These are phyloP conservation scores for Venturia nashicola DNA, from an alignment of 2,329 filamentous ascomycete genomes.

Conservation along the genomic window DNA sequence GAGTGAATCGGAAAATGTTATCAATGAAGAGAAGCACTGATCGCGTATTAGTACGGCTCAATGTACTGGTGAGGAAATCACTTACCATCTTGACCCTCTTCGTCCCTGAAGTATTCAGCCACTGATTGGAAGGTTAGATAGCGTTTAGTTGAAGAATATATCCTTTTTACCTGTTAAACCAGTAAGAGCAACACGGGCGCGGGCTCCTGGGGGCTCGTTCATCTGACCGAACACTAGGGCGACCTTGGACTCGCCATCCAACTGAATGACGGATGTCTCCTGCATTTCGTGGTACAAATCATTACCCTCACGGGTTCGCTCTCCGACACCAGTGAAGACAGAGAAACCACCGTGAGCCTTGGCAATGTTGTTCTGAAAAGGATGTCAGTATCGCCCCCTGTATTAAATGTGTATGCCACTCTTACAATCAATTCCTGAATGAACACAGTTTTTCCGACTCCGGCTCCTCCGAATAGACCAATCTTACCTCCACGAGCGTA, in stretches of 20 bases:
- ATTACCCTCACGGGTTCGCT: slow-evolving; percentile 99
- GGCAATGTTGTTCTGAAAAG: slow-evolving; percentile 87
- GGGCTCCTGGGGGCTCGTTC: slow-evolving; percentile 99
- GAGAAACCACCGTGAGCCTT: slow-evolving; percentile 99
- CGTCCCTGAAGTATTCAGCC: slow-evolving; percentile 72
- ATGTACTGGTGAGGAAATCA: too few relatives aligned
- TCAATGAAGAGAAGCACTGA: slow-evolving; percentile 99
- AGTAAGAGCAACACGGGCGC: slow-evolving; percentile 98
- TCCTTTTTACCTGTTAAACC: too few relatives aligned
- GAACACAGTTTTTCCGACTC: slow-evolving; percentile 99
- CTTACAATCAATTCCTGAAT: slow-evolving; percentile 95
- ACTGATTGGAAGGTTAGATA: too few relatives aligned
- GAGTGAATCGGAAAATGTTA: slow-evolving; percentile 99
- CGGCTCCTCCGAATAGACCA: slow-evolving; percentile 99
- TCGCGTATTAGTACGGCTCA: too few relatives aligned
- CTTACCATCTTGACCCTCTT: slow-evolving; percentile 78
- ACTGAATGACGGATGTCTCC: slow-evolving; percentile 98
- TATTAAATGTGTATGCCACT: slow-evolving; percentile 16
- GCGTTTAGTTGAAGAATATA: too few relatives aligned
- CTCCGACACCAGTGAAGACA: slow-evolving; percentile 99
- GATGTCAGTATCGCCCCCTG: not conserved
- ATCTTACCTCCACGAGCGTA: slow-evolving; percentile 99
- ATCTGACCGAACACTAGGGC: slow-evolving; percentile 99
- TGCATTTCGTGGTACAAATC: slow-evolving; percentile 99
- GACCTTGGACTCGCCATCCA: slow-evolving; percentile 99